Base-by-base conservation (phyloP, 2,329 filamentous ascomycete species). In the Apiospora rasikravindrae region DNA sequence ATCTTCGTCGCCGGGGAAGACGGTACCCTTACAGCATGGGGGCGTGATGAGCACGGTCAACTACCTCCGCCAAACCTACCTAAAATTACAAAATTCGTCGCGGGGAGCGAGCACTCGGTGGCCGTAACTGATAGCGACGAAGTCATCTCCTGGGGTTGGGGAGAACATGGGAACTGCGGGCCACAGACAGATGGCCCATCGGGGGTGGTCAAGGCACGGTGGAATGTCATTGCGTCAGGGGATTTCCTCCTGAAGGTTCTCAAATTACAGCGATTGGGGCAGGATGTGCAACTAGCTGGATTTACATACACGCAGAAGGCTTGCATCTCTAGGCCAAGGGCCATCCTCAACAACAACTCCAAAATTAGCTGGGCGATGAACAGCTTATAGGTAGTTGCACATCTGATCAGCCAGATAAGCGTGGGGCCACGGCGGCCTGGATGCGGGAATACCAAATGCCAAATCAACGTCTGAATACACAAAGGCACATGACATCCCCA, bases 101-200 rank as follows among this genome's bases (percentile, higher is more conserved):
- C 93, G 66, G 96, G 96, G 0, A 98, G 96, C 79, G 96, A 98
- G 82, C 96, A 99, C 81, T 90, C 89, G n/a, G 82, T 98, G 74
- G 94, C 91, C 11, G 82, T 96, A 37, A 90, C 93, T 0, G 83
- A 83, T 13, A 85, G 88, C 26, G 90, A 90, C 1, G 88, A 91
- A 69, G 90, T 98, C 1, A 83, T 97, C 68, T 89, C 94, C 1
- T 98, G 96, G 94, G 96, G 96, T 26, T 99, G 96, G 96, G 95
- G 95, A 1, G 96, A 98, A 82, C 96, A 99, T 83, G 96, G 96
- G 1, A 99, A 99, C 80, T 99, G 96, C 81, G 96, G 96, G 3
- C 89, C 90, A 47, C 85, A 88, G 16, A 89, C 90, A 73, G 84
- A 87, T 24, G 84, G 88, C 73, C 90, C 90, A 69, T 77, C 72